Evolutionary conservation across 1,284 basidiomycete genomes (phyloP).

Genomic region (Megacollybia platyphylla): DNA sequence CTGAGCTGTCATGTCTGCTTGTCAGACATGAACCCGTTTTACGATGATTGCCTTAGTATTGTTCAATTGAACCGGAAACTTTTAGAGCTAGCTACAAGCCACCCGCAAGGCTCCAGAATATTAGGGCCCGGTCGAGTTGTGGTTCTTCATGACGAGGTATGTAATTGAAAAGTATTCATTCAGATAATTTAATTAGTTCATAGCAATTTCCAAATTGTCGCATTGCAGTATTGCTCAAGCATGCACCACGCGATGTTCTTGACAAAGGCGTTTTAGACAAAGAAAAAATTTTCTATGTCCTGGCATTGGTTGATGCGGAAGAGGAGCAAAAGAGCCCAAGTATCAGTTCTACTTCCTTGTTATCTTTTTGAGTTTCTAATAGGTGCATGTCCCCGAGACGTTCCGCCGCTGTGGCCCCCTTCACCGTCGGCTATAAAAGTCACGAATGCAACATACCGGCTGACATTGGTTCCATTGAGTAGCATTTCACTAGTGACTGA

Average conservation of each 20-base stretch:
- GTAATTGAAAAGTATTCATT: constrained; percentile 12
- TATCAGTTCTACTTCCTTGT: not conserved
- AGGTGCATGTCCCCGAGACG: constrained; percentile 51
- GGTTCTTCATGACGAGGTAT: constrained; percentile 71
- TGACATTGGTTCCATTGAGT: constrained; percentile 55
- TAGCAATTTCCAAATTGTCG: constrained; percentile 72
- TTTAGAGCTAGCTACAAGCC: constrained; percentile 48
- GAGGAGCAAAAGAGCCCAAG: constrained; percentile 47
- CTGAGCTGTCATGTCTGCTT: constrained; percentile 61
- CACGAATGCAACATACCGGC: constrained; percentile 55
- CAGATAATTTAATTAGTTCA: constrained; percentile 4
- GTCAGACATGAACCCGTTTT: constrained; percentile 64
- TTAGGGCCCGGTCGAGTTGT: constrained; percentile 73
- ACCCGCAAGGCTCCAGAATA: constrained; percentile 59
- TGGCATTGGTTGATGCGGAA: constrained; percentile 64
- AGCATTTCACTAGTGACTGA: constrained; percentile 73
- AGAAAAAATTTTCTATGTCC: constrained; percentile 52
- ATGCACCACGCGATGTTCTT: constrained; percentile 35
- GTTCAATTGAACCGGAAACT: constrained; percentile 58
- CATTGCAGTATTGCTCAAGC: constrained; percentile 68
- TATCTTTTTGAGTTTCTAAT: constrained; percentile 1
- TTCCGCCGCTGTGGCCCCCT: constrained; percentile 72
- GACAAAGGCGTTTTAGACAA: constrained; percentile 35
- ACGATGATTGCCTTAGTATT: constrained; percentile 64
- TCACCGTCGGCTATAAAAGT: constrained; percentile 31